A percentile compares a stretch with the other conserved stretches of the same genome.
phyloP scores from a whole-genome alignment of 345 rosid species.

The Melaleuca quinquenervia region DNA sequence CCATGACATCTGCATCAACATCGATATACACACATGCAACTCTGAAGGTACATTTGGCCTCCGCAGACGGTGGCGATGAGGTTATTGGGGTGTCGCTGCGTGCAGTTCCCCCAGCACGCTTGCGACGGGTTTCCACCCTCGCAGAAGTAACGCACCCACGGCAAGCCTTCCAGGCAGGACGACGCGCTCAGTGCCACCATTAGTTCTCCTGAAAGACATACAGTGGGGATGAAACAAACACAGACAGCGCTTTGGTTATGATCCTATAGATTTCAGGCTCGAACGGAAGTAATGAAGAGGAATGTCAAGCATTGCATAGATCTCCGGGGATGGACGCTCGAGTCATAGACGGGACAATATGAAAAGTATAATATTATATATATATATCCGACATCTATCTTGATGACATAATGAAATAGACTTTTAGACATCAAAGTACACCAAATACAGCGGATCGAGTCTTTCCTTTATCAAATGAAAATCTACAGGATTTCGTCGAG shows the following conservation, averaged over 20 bases:
- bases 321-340: no score
- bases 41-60: background rate
- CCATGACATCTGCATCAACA: background rate
- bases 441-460: background rate
- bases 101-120: background rate
- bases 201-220: background rate
- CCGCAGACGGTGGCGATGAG: background rate
- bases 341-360: no score
- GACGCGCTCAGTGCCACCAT: background rate
- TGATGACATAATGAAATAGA: background rate
- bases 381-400: no score
- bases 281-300: background rate
- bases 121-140: background rate
- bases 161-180: background rate
- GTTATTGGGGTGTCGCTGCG: background rate
- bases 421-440: background rate
- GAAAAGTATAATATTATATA: no score
- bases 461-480: background rate
- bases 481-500: background rate
- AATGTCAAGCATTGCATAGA: no score
- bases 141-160: background rate
- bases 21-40: background rate
- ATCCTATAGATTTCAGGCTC: background rate
- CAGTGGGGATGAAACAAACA: no score
- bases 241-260: background rate